Base-by-base conservation (phyloP, 148 eudicot genomes). In the Vaccinium corymbosum region DNA sequence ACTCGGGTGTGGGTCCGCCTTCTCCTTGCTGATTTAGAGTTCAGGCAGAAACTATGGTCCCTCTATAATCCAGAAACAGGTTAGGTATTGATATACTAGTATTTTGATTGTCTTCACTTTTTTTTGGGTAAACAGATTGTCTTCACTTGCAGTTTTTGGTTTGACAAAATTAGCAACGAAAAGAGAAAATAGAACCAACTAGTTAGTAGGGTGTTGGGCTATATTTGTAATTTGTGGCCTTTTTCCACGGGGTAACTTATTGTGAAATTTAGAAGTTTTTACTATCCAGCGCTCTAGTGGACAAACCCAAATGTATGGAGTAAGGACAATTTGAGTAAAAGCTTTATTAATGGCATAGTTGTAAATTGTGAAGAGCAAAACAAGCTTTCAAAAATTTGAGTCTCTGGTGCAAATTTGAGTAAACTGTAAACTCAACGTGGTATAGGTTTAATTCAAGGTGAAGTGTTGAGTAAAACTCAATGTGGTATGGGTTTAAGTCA, bases 1-100 rank as follows among this genome's bases (percentile, higher is more conserved):
- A 90, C 89, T 70, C 95, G 98, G 89, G 95, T 95, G 55, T 95
- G 98, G 98, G 98, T 95, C 70, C 85, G 98, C 79, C 87, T 95
- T 35, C 87, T 92, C 77, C 89, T 95, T 48, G 98, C 98, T 83
- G 95, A 94, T 80, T 91, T 94, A 86, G 93, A 91, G 93, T 95
- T 95, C 87, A 92, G 83, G 90, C 85, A 87, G 88, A 91, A 89
- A 87, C 85, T 93, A 20, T 94, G 94, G 97, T 94, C 97, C 14
- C 81, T 92, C 46, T 95, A 95, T 84, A 93, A 95, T 86, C 93
- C 97, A 22, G 22, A 78, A 16, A 93, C 97, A 52, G 98, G 97
- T 92, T 42, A 42, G 46, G 6, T 5, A 42, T 42, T 42, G 46
- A 42, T 42, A 42, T 42, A 59, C n/a, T 62, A 62, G 9, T n/a